Base-by-base conservation (phyloP, 2,329 filamentous ascomycete genomes). In the Cladosporium colombiae region DNA sequence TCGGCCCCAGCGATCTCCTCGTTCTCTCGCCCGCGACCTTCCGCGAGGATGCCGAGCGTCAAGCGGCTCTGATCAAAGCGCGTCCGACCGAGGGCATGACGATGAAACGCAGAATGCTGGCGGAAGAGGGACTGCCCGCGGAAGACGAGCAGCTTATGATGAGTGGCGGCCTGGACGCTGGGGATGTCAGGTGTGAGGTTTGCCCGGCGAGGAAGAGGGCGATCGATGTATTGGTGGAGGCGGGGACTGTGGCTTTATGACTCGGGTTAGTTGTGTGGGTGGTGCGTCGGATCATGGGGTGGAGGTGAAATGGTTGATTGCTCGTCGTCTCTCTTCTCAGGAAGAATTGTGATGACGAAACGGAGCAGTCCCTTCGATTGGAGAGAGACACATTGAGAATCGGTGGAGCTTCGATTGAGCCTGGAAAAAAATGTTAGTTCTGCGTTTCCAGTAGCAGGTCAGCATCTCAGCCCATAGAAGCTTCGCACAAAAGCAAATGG, bases 221-320 rank as follows among this genome's bases (percentile, higher is more conserved):
- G 46, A 40, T 65, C 44, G 27, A n/a, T 1, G 37, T n/a, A 3
- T 44, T 35, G 46, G 55, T 35, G 14, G 57, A 59, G 44, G 49
- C 25, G 23, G 57, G 35, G 6, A 49, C 46, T 29, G 44, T 55
- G 55, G 63, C 55, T 3, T 23, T 59, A 23, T 65, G 62, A 65
- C n/a, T 46, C 4, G 40, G 5, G 2, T 21, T 46, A 8, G 8
- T 10, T 18, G 16, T 53, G 7, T 33, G 52, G 18, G 25, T 11
- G 27, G 14, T 33, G 52, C 4, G 52, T 31, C 13, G 27, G 18
- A 18, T 55, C n/a, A 2, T 33, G 18, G 27, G 18, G 3, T 6
- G 16, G 50, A 31, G 2, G 0, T 29, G 23, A 18, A 31, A 16
- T 29, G n/a, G 49, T 6, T 6, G 2, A 1, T 18, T 21, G 29